Evolutionary conservation across 441 rosid species (phyloP).

Genomic region (Theobroma grandiflorum): DNA sequence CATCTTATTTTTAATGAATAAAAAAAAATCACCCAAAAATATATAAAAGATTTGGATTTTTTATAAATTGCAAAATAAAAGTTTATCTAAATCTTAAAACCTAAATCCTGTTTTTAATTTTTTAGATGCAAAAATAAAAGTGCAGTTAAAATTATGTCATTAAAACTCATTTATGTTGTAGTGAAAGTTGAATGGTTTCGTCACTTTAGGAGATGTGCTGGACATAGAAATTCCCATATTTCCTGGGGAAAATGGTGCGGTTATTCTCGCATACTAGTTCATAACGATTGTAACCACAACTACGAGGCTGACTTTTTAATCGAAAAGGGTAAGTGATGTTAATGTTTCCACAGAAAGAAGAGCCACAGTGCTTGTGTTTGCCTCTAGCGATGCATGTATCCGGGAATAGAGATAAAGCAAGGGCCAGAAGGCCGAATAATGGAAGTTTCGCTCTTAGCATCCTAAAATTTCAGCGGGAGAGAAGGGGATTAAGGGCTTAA

Average conservation of each 20-base stretch:
- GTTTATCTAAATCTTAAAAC: too few relatives aligned
- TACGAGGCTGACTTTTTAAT: not conserved
- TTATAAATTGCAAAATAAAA: too few relatives aligned
- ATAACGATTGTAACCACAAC: not conserved
- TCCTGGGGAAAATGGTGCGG: not conserved
- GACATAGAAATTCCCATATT: not conserved
- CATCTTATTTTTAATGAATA: too few relatives aligned
- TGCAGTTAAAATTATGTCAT: too few relatives aligned
- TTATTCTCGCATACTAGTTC: not conserved
- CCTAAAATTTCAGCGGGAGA: not conserved
- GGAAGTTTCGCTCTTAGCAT: not conserved
- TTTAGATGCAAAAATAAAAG: too few relatives aligned
- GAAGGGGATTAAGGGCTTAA: too few relatives aligned
- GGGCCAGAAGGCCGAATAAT: not conserved
- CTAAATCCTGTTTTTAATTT: too few relatives aligned
- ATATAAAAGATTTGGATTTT: too few relatives aligned
- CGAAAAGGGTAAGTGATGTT: slow-evolving; percentile 7
- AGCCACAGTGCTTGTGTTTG: not conserved
- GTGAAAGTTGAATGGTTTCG: not conserved
- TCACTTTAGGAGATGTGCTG: not conserved
- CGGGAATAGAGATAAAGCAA: not conserved
- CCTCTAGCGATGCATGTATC: not conserved
- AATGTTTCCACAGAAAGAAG: not conserved
- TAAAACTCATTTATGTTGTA: too few relatives aligned
- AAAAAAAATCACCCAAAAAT: too few relatives aligned